A percentile compares a stretch with the other conserved stretches of the same genome.
phyloP scores from a whole-genome alignment of 2,329 filamentous ascomycete genomes.

The Microcyclosporella mali region DNA sequence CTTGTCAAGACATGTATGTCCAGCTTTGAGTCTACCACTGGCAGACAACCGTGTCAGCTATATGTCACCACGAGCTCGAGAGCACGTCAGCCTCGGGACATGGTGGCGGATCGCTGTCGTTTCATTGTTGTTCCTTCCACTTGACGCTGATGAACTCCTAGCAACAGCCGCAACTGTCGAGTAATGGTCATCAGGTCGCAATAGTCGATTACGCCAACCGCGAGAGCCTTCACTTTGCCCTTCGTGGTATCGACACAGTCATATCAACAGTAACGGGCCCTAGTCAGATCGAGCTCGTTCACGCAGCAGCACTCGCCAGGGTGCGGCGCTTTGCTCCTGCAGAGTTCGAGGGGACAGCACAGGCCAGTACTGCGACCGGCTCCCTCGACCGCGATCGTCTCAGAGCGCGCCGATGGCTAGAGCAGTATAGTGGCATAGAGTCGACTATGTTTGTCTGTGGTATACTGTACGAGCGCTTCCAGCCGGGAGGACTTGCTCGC shows the following conservation, averaged over 20 bases:
- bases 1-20: conserved; percentile 58
- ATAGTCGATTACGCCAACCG: conserved; percentile 61
- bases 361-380: conserved; percentile 50
- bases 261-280: conserved; percentile 66
- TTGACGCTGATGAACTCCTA: conserved; percentile 29
- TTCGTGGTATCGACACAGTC: conserved; percentile 67
- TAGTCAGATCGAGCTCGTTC: conserved; percentile 64
- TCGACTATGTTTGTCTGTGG: conserved; percentile 69
- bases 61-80: too few species aligned
- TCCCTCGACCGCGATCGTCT: conserved; percentile 56
- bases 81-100: too few species aligned
- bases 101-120: too few species aligned
- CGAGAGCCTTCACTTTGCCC: conserved; percentile 55
- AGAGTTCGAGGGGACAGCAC: conserved; percentile 64
- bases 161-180: conserved; percentile 50
- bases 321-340: conserved; percentile 68
- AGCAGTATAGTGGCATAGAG: conserved; percentile 54
- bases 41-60: too few species aligned
- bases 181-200: conserved; percentile 58
- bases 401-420: conserved; percentile 52
- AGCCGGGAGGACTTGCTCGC: conserved; percentile 58
- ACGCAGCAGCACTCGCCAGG: conserved; percentile 58
- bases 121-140: too few species aligned
- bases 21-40: neutral
- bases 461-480: conserved; percentile 69